These are phyloP conservation scores for Saksenaea vasiformis DNA, from an alignment of 371 early-diverging fungal species.

Conservation along the genomic window DNA sequence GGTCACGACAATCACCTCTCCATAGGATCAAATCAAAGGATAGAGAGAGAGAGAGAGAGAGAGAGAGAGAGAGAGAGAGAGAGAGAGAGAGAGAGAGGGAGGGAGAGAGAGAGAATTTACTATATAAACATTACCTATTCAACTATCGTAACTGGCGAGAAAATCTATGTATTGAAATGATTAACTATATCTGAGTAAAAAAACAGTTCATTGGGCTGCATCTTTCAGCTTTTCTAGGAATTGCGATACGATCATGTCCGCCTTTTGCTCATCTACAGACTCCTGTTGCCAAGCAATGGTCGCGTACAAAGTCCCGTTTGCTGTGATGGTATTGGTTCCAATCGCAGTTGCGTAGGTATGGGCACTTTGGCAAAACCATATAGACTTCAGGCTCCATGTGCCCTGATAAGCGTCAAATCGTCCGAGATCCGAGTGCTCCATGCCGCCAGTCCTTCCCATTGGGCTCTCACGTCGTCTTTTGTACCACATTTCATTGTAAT, in stretches of 20 bases:
- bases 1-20: too few relatives aligned
- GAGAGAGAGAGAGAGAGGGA: too few relatives aligned
- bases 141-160: too few relatives aligned
- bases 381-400: slow-evolving; percentile 15
- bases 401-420: slow-evolving; percentile 7
- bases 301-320: slow-evolving; percentile 17
- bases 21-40: too few relatives aligned
- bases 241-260: background rate
- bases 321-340: slow-evolving; percentile 25
- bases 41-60: too few relatives aligned
- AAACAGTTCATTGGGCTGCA: background rate
- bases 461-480: slow-evolving; percentile 16
- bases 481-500: slow-evolving; percentile 28
- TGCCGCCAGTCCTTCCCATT: slow-evolving; percentile 38
- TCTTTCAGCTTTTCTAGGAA: background rate
- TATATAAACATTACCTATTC: too few relatives aligned
- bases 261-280: slow-evolving; percentile 17
- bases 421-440: slow-evolving; percentile 48
- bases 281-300: slow-evolving; percentile 41
- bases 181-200: too few relatives aligned
- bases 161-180: too few relatives aligned
- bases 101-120: too few relatives aligned
- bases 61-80: too few relatives aligned
- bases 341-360: slow-evolving; percentile 27
- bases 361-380: slow-evolving; percentile 44